phyloP scores from a whole-genome alignment of 768 basidiomycete species.

The Rhodotorula paludigena region DNA sequence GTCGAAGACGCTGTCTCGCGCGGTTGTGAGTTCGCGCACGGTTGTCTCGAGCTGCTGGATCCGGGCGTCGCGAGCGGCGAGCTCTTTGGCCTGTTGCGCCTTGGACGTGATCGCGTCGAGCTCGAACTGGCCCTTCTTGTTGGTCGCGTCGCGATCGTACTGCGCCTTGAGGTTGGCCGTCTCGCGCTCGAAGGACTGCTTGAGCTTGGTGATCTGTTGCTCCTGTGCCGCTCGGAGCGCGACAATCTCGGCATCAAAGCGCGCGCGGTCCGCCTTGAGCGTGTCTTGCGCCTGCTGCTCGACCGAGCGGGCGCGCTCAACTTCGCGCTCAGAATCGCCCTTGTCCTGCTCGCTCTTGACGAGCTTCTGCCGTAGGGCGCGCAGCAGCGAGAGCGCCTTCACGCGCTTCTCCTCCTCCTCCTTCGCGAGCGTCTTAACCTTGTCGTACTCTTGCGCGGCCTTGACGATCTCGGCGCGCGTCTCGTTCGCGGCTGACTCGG shows the following conservation, averaged over 20 bases:
- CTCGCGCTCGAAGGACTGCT: slow-evolving; percentile 40
- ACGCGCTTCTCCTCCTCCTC: slow-evolving; percentile 97
- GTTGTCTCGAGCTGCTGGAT: slow-evolving; percentile 67
- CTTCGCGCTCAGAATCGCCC: slow-evolving; percentile 50
- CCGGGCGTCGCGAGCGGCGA: slow-evolving; percentile 58
- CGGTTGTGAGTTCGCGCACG: slow-evolving; percentile 62
- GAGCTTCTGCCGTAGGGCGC: slow-evolving; percentile 93
- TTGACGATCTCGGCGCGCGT: slow-evolving; percentile 57
- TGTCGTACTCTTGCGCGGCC: slow-evolving; percentile 54
- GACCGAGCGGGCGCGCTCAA: slow-evolving; percentile 40
- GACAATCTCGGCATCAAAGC: slow-evolving; percentile 42
- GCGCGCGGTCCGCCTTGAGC: slow-evolving; percentile 30
- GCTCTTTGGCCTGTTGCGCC: slow-evolving; percentile 66
- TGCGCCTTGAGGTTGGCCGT: slow-evolving; percentile 58
- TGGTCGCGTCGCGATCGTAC: slow-evolving; percentile 67
- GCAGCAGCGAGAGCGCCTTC: slow-evolving; percentile 85
- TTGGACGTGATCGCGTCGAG: slow-evolving; percentile 68
- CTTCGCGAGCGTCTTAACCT: slow-evolving; percentile 64
- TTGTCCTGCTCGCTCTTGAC: slow-evolving; percentile 85
- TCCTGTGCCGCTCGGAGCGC: slow-evolving; percentile 44
- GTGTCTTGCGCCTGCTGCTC: slow-evolving; percentile 63
- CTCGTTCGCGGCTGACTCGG: slow-evolving; percentile 58
- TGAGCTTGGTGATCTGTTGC: slow-evolving; percentile 52
- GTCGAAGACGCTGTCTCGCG: slow-evolving; percentile 78
- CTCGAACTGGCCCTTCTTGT: slow-evolving; percentile 67